Evolutionary conservation across 129 eudicot genomes (phyloP).

Genomic region (Kitagawia praeruptora): DNA sequence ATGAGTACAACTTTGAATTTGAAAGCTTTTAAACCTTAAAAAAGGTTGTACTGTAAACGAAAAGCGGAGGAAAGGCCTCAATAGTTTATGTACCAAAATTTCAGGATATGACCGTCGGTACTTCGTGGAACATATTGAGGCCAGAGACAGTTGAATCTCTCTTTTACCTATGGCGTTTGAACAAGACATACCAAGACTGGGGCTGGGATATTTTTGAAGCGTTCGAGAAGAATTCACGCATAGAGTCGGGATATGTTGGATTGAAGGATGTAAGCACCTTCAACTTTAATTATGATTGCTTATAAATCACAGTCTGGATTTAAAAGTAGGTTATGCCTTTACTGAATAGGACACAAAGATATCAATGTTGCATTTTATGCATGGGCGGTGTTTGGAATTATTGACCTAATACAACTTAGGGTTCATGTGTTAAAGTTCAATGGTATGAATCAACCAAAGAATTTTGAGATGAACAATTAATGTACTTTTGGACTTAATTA

Average conservation of each 20-base stretch:
- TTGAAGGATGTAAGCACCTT: slow-evolving; percentile 90
- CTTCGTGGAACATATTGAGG: slow-evolving; percentile 98
- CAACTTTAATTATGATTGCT: not conserved
- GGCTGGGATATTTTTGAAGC: slow-evolving; percentile 99
- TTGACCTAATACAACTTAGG: not conserved
- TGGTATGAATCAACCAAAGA: not conserved
- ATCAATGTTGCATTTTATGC: not conserved
- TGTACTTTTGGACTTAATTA: not conserved
- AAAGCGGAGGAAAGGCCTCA: not conserved
- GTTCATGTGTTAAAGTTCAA: not conserved
- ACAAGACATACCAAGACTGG: slow-evolving; percentile 98
- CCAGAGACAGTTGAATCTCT: slow-evolving; percentile 98
- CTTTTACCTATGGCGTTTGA: slow-evolving; percentile 92
- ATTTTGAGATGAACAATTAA: not conserved
- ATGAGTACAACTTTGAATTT: not conserved
- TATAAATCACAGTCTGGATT: not conserved
- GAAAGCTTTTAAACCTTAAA: not conserved
- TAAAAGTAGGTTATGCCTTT: not conserved
- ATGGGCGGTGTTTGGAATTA: not conserved
- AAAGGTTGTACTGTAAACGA: not conserved
- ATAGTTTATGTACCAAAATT: slow-evolving; percentile 12
- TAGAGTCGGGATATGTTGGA: slow-evolving; percentile 96
- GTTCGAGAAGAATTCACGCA: slow-evolving; percentile 87
- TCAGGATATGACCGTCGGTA: slow-evolving; percentile 98
- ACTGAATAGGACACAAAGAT: not conserved